Base-by-base conservation (phyloP, 352 stramenopile species). In the Plasmopara muralis region DNA sequence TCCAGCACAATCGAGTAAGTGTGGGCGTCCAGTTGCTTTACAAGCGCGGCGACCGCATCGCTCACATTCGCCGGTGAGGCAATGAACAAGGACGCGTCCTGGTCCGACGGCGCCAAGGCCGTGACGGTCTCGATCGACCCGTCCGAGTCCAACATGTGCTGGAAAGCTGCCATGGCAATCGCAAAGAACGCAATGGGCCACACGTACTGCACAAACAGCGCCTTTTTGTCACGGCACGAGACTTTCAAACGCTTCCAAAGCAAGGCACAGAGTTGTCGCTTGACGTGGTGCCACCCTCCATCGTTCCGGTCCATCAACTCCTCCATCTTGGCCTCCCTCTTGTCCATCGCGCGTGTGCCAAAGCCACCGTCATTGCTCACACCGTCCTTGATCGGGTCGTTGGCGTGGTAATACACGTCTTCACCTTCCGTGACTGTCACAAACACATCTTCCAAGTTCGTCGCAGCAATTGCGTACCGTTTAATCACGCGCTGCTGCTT, bases 381-480 rank as follows among this genome's bases (percentile, higher is more conserved):
- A 41, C 60, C 52, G 28, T 41, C 37, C 9, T 55, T 33, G 6
- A 62, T 50, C 31, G 76, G 69, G 34, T 87, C 77, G 31, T 83
- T 85, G 1, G 64, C 71, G 52, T 89, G 73, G 49, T 89, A 72
- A 54, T 90, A 89, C 6, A 87, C 70, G 15, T 77, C 68, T 50
- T 87, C 77, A 10, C 75, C 77, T 47, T 94, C 73, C 0, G 89
- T 93, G 48, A 98, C 93, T 38, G 95, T 80, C 2, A 99, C 78
- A 69, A 99, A 99, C 0, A 99, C 96, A 70, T 99, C 97, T 62
- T 99, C 97, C 1, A 99, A 74, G n/a, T 98, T 98, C 6, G 97
- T 99, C 6, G 98, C 95, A 33, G 88, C 89, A 15, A 99, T 83
- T 0, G 96, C 96, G 67, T 99, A 99, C 9, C 85, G 82, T 16